Conservation (phyloP, 2,329 filamentous ascomycete species). For the Aotearoamyces nothofagi region DNA sequence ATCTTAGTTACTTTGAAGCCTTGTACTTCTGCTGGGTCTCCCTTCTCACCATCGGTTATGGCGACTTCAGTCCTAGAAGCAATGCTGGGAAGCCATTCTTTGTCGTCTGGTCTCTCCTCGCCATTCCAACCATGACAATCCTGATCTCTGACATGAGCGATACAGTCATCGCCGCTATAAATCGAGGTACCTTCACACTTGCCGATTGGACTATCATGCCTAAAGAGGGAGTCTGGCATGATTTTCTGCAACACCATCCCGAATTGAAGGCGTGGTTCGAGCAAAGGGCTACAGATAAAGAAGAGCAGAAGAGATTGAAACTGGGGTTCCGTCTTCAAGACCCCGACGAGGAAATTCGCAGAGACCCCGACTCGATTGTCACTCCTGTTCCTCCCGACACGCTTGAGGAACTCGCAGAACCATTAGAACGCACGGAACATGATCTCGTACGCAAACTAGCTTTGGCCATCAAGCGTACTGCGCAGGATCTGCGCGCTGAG, state of each 20-base stretch:
- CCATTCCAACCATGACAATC: constrained; percentile 56
- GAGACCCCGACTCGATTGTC: constrained; percentile 1
- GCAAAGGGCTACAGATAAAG: constrained; percentile 21
- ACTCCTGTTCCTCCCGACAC: constrained; percentile 7
- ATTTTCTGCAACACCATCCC: constrained; percentile 31
- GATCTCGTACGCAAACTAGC: constrained; percentile 40
- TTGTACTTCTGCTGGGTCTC: constrained; percentile 58
- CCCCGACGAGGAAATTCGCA: constrained; percentile 16
- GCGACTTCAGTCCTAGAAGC: constrained; percentile 46
- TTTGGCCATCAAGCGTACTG: constrained; percentile 36
- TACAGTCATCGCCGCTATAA: constrained; percentile 47
- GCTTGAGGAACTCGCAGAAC: constrained; percentile 28
- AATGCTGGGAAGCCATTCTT: constrained; percentile 57
- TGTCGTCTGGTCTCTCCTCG: constrained; percentile 53
- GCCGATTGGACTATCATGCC: constrained; percentile 54
- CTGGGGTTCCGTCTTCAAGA: constrained; percentile 17
- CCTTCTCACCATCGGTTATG: constrained; percentile 55
- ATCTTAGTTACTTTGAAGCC: constrained; percentile 45
- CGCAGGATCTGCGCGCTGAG: constrained; percentile 32
- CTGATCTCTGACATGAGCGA: constrained; percentile 48
- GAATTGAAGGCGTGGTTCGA: constrained; percentile 24
- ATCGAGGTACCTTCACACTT: constrained; percentile 40
- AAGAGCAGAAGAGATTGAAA: constrained; percentile 26
- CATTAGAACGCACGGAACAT: constrained; percentile 22
- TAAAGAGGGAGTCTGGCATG: constrained; percentile 37